Percentiles rank a stretch among this genome's conserved stretches.
phyloP scores from a whole-genome alignment of 1,284 basidiomycete species.

The Phaffia rhodozyma region DNA sequence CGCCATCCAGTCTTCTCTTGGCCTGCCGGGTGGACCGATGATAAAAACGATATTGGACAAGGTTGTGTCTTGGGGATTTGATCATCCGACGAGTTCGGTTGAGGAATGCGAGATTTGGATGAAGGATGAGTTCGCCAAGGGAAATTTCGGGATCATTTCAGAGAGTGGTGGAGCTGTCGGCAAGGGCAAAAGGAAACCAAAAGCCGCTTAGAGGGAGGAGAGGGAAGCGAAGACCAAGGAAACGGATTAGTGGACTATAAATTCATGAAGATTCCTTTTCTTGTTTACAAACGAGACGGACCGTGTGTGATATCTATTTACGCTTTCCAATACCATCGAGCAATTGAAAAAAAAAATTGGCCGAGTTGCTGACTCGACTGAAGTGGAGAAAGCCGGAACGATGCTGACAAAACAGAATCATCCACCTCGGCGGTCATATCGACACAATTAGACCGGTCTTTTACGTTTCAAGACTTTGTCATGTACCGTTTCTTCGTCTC shows the following conservation, averaged over 20 bases:
- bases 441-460: too few species aligned
- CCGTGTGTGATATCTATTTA: too few species aligned
- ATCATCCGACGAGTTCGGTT: slow-evolving; percentile 51
- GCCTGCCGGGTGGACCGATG: slow-evolving; percentile 50
- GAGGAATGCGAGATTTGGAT: slow-evolving; percentile 62
- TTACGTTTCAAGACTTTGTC: too few species aligned
- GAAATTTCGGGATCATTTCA: slow-evolving; percentile 21
- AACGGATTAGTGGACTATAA: not conserved
- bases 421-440: too few species aligned
- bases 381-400: too few species aligned
- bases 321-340: too few species aligned
- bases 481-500: too few species aligned
- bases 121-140: slow-evolving; percentile 37
- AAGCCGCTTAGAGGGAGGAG: not conserved
- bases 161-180: not conserved
- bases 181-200: not conserved
- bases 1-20: slow-evolving; percentile 48
- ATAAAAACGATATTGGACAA: slow-evolving; percentile 50
- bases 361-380: too few species aligned
- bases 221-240: not conserved
- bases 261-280: too few species aligned
- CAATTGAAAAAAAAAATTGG: too few species aligned
- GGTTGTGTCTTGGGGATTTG: slow-evolving; percentile 71
- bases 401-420: too few species aligned
- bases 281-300: too few species aligned